Evolutionary conservation across 2,329 filamentous ascomycete genomes (phyloP).

Genomic region (Aspergillus fischeri): DNA sequence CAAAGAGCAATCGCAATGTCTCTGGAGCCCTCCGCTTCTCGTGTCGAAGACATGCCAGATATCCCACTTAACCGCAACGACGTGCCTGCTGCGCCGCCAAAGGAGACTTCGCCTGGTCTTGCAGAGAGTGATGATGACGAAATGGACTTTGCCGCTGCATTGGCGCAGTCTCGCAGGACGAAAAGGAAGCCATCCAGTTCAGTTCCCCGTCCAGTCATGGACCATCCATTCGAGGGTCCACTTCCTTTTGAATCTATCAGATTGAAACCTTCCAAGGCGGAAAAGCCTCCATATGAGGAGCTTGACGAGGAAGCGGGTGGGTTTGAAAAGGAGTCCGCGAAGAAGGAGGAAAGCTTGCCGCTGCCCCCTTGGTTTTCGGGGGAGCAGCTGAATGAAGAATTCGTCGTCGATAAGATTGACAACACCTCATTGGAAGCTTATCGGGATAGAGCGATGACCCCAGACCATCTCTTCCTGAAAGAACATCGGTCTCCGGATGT

Average conservation of each 20-base stretch:
- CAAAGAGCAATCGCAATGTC: conserved; percentile 81
- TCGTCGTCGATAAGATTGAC: conserved; percentile 25
- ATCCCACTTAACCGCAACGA: conserved; percentile 42
- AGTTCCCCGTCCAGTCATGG: conserved; percentile 42
- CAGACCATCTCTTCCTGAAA: conserved; percentile 25
- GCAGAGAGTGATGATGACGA: conserved; percentile 65
- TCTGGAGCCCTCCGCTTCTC: conserved; percentile 45
- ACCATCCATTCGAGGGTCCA: conserved; percentile 69
- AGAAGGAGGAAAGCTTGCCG: conserved; percentile 23
- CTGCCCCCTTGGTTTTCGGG: conserved; percentile 47
- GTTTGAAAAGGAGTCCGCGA: conserved; percentile 53
- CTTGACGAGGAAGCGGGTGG: conserved; percentile 57
- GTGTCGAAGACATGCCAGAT: conserved; percentile 38
- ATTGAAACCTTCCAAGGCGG: conserved; percentile 54
- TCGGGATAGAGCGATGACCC: conserved; percentile 15
- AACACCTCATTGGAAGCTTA: conserved; percentile 21
- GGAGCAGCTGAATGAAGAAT: conserved; percentile 28
- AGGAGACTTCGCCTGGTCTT: conserved; percentile 27
- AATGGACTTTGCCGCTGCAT: conserved; percentile 70
- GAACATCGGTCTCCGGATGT: conserved; percentile 32
- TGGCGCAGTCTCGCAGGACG: conserved; percentile 66
- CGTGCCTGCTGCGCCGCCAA: conserved; percentile 33
- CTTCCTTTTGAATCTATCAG: conserved; percentile 82
- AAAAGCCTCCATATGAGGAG: conserved; percentile 45
- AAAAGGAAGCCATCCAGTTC: conserved; percentile 43